Percentiles rank a stretch among this genome's conserved stretches.
Evolutionary conservation across 192 early-diverging fungal species (phyloP).

Genomic region (Coemansia sp.): DNA sequence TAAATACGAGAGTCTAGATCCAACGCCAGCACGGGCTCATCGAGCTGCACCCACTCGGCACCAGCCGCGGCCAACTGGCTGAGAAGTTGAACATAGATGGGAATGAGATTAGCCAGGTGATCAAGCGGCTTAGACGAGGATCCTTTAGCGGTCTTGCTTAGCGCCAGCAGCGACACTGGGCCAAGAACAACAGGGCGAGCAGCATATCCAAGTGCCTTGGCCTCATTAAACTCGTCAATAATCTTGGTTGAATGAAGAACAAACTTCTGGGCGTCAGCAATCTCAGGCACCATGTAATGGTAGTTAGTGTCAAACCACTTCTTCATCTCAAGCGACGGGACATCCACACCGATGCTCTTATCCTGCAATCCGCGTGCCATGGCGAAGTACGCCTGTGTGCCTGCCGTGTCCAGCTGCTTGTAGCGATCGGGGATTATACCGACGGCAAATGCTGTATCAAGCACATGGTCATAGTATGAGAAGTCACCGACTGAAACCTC

Average conservation of each 20-base stretch:
- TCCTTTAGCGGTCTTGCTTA: constrained; percentile 80
- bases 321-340: constrained; percentile 97
- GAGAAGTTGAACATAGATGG: constrained; percentile 78
- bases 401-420: constrained; percentile 62
- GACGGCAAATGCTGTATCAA: constrained; percentile 65
- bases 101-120: constrained; percentile 76
- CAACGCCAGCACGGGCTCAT: constrained; percentile 87
- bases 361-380: constrained; percentile 94
- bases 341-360: constrained; percentile 74
- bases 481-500: constrained; percentile 93
- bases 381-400: constrained; percentile 90
- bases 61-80: constrained; percentile 74
- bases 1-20: constrained; percentile 81
- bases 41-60: constrained; percentile 92
- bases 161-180: constrained; percentile 83
- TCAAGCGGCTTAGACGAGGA: constrained; percentile 70
- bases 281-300: constrained; percentile 88
- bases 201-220: constrained; percentile 84
- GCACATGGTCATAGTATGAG: constrained; percentile 92
- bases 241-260: constrained; percentile 66
- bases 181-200: constrained; percentile 93
- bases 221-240: constrained; percentile 85
- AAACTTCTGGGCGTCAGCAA: constrained; percentile 75
- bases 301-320: constrained; percentile 99
- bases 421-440: constrained; percentile 70